Percentiles rank a stretch among this genome's conserved stretches.
Conservation (phyloP, 345 rosid species). For the Brassica cretica region DNA sequence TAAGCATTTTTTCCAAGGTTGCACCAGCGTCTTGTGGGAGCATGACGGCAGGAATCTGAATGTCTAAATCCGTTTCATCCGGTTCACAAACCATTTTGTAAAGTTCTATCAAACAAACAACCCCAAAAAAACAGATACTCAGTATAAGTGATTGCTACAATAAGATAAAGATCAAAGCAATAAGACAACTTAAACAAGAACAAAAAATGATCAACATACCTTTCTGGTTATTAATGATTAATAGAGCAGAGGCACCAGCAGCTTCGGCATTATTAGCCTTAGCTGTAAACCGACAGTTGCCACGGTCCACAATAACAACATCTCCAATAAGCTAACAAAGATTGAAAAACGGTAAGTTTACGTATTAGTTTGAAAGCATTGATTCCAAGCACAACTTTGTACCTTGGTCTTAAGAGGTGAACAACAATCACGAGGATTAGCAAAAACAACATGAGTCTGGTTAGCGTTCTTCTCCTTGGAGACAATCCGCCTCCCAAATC, state of each 20-base stretch:
- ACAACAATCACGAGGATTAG: conserved; percentile 92
- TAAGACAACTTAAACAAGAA: neutral
- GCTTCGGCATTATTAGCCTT: conserved; percentile 89
- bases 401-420: conserved; percentile 65
- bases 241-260: conserved; percentile 91
- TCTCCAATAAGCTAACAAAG: conserved; percentile 69
- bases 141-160: conserved; percentile 4
- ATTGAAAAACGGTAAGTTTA: conserved; percentile 8
- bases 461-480: conserved; percentile 96
- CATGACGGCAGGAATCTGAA: conserved; percentile 84
- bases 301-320: conserved; percentile 88
- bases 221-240: conserved; percentile 85
- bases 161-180: conserved; percentile 15
- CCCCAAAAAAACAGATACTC: conserved; percentile 5
- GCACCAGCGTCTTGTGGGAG: conserved; percentile 97
- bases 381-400: neutral
- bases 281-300: conserved; percentile 80
- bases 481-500: conserved; percentile 81
- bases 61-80: conserved; percentile 90
- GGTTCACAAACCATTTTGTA: conserved; percentile 99
- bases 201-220: conserved; percentile 42
- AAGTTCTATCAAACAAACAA: conserved; percentile 55
- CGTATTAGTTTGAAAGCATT: too few species aligned
- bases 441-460: conserved; percentile 62
- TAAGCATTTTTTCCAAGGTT: conserved; percentile 66